Percentiles rank a stretch among this genome's conserved stretches.
Evolutionary conservation across 345 rosid genomes (phyloP).

Genomic region (Balakata baccata): DNA sequence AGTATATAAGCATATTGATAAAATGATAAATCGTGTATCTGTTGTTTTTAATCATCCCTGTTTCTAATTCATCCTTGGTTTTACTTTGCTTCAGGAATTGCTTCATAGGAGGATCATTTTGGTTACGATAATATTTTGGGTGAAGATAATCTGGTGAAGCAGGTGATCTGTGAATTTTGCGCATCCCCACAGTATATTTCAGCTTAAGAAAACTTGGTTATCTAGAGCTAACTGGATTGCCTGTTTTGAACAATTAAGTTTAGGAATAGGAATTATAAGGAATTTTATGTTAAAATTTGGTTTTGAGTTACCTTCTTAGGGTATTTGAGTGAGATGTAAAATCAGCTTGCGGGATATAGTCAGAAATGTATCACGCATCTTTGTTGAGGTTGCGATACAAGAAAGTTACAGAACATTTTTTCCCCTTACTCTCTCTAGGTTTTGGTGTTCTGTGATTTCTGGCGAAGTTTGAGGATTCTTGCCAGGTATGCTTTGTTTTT

Average conservation of each 20-base stretch:
- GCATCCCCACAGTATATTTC: constrained; percentile 36
- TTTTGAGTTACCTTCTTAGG: constrained; percentile 46
- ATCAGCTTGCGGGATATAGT: constrained; percentile 61
- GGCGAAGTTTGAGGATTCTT: constrained; percentile 40
- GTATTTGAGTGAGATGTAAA: constrained; percentile 68
- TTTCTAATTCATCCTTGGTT: constrained; percentile 3
- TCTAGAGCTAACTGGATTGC: constrained; percentile 64
- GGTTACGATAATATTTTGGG: constrained; percentile 33
- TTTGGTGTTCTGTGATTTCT: constrained; percentile 31
- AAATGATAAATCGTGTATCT: constrained; percentile 4
- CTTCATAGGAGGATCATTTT: constrained; percentile 48
- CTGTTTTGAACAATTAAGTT: constrained; percentile 47
- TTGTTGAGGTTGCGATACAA: constrained; percentile 63
- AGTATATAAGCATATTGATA: neutral
- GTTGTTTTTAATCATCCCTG: neutral
- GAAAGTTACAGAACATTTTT: constrained; percentile 28
- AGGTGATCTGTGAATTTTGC: constrained; percentile 49
- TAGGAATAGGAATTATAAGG: constrained; percentile 47
- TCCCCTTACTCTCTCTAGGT: constrained; percentile 26
- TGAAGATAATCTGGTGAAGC: constrained; percentile 49
- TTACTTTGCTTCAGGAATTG: constrained; percentile 49
- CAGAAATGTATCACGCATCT: constrained; percentile 73
- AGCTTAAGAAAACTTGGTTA: constrained; percentile 43
- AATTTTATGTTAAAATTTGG: constrained; percentile 60
- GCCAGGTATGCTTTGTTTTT: constrained; percentile 44